phyloP scores from a whole-genome alignment of 768 basidiomycete species.

The Megacollybia marginata region DNA sequence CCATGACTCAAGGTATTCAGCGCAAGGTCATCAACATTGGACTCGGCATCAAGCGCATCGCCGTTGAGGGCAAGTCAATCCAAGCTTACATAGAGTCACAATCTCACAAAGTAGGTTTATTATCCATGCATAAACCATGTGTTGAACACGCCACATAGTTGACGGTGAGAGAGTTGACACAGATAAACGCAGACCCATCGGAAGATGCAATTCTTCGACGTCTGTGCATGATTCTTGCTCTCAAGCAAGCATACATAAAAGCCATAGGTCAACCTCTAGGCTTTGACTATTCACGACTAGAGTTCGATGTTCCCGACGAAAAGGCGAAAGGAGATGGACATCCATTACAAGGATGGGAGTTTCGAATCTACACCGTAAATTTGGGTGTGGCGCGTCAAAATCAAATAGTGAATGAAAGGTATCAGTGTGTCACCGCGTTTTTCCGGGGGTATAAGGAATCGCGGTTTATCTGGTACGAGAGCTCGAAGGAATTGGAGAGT shows the following conservation, averaged over 20 bases:
- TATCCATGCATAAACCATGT: background rate
- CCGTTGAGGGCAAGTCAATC: conserved; percentile 52
- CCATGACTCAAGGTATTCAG: conserved; percentile 73
- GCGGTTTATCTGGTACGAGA: conserved; percentile 68
- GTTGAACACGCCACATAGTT: conserved; percentile 8
- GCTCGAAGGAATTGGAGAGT: conserved; percentile 56
- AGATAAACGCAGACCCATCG: conserved; percentile 40
- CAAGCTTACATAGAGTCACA: conserved; percentile 64
- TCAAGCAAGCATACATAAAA: conserved; percentile 78
- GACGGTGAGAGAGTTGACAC: conserved; percentile 39
- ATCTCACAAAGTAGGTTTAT: conserved; percentile 61
- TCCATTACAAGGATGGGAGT: conserved; percentile 77
- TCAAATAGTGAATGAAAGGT: conserved; percentile 53
- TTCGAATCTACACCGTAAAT: conserved; percentile 69
- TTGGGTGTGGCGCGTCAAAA: conserved; percentile 60
- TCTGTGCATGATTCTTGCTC: conserved; percentile 67
- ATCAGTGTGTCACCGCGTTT: conserved; percentile 74
- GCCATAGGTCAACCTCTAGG: conserved; percentile 77
- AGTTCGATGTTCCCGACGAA: conserved; percentile 65
- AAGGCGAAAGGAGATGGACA: conserved; percentile 61
- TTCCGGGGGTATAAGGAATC: conserved; percentile 61
- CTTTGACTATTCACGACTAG: conserved; percentile 76
- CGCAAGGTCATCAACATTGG: conserved; percentile 77
- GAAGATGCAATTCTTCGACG: conserved; percentile 68
- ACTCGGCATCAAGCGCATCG: conserved; percentile 65